Conservation (phyloP, 345 rosid species). For the Acer negundo region DNA sequence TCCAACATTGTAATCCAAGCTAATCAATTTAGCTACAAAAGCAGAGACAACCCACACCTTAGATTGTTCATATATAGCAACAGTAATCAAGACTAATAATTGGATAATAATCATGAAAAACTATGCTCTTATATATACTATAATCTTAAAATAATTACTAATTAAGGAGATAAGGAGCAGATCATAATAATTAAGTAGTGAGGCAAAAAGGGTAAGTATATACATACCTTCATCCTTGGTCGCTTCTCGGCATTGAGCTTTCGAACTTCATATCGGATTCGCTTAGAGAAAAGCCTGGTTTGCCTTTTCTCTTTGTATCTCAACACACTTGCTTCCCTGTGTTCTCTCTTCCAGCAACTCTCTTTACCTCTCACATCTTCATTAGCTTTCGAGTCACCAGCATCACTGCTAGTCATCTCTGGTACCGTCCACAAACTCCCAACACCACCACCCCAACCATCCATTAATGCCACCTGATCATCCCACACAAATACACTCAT, state of each 20-base stretch:
- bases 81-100: too few species aligned
- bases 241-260: constrained; percentile 96
- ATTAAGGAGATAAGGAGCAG: background rate
- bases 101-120: too few species aligned
- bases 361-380: constrained; percentile 29
- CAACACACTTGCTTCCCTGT: constrained; percentile 84
- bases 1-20: too few species aligned
- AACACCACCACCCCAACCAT: constrained; percentile 26
- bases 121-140: too few species aligned
- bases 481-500: constrained; percentile 15
- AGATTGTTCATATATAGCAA: too few species aligned
- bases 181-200: background rate
- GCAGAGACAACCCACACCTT: too few species aligned
- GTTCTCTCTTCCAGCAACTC: constrained; percentile 42
- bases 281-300: constrained; percentile 78
- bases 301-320: constrained; percentile 94
- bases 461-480: constrained; percentile 37
- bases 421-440: constrained; percentile 62
- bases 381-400: constrained; percentile 1
- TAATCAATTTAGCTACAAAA: too few species aligned
- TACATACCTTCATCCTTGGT: constrained; percentile 76
- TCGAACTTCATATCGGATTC: constrained; percentile 86
- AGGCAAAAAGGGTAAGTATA: background rate
- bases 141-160: background rate
- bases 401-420: constrained; percentile 34